Evolutionary conservation across 1,284 basidiomycete genomes (phyloP), one percentile per base, ranked within the genome.

Genomic region (Puccinia hordei): DNA sequence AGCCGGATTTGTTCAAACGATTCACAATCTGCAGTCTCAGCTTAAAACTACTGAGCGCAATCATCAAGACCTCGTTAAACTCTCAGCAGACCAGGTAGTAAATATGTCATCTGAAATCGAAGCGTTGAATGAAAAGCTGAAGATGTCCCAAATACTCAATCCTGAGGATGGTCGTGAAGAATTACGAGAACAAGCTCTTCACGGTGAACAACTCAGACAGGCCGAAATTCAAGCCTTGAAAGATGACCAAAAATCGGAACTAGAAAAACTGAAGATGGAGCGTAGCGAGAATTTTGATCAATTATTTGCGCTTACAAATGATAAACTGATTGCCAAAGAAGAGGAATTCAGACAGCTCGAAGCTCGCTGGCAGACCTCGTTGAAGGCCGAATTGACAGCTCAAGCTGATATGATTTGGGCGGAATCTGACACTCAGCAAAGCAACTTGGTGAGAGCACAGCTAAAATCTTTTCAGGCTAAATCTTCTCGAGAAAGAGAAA

Each of bases 1-100:
- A 86, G 92, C 92, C 1, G 88, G 90, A 69, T 93, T 96, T 85
- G 90, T 90, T 30, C 92, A 95, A 84, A 84, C 88, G 35, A 90
- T 94, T 19, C 90, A 92, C 66, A 87, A 87, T n/a, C 88, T 96
- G 81, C 90, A 90, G 46, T 85, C 87, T 17, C 89, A 95, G 84
- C 87, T 95, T 12, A 84, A 82, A n/a, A 89, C 90, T 82, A 88
- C 93, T 38, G 89, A 90, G 75, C 89, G 91, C 59, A 35, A 77
- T 63, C 61, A 81, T 71, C 38, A 81, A 53, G 81, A 78, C 6
- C 57, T 81, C 6, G 68, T 66, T 3, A 78, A 77, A 51, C 81
- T 81, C 41, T 73, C 81, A 27, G 65, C 68, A 53, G 77, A 78
- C 44, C 81, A 81, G 41, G 51, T 81, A n/a, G 38, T 27, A 1